Base-by-base conservation (phyloP, 1,284 basidiomycete species). In the Hypsizygus ulmarius region DNA sequence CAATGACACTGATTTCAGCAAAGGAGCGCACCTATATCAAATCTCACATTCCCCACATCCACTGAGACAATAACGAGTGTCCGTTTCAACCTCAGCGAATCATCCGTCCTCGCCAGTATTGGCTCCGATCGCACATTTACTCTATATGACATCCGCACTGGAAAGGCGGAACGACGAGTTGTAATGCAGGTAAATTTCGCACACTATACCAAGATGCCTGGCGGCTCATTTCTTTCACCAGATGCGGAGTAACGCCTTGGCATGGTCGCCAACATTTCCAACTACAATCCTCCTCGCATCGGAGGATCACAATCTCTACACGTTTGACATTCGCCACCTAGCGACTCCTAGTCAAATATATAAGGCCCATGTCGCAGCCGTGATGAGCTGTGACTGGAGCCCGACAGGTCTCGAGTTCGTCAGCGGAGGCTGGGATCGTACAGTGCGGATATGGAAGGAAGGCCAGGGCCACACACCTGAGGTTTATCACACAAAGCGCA, bases 231-330 rank as follows among this genome's bases (percentile, higher is more conserved):
- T 43, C 9, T 11, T 14, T 34, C 38, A 35, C 10, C 53, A 88
- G 81, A 91, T 94, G 84, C 82, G 80, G 57, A 84, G 83, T 60
- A 99, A 99, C 59, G 80, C 90, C 30, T 76, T 99, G 3, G 80
- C 92, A 15, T 99, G 95, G 93, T 97, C 93, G 42, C 96, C 97
- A 0, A 93, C 93, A 0, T 88, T 96, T 64, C 96, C 97, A 0
- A 97, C 95, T 0, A 79, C 87, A 3, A 73, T 98, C 32, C 81
- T 98, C 2, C 81, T 98, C 11, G 97, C 92, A 10, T 97, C 93
- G 1, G 97, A 99, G 72, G 97, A 99, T 65, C 95, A 98, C 73
- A 97, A 98, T 61, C 75, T 99, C 34, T 99, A 99, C 70, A 98
- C 97, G 0, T 99, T 97, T 66, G 97, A 99, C 64, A 90, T 99